A percentile compares a stretch with the other conserved stretches of the same genome.
These are phyloP conservation scores for Jatropha multifida DNA, from an alignment of 441 rosid species.

Conservation along the genomic window DNA sequence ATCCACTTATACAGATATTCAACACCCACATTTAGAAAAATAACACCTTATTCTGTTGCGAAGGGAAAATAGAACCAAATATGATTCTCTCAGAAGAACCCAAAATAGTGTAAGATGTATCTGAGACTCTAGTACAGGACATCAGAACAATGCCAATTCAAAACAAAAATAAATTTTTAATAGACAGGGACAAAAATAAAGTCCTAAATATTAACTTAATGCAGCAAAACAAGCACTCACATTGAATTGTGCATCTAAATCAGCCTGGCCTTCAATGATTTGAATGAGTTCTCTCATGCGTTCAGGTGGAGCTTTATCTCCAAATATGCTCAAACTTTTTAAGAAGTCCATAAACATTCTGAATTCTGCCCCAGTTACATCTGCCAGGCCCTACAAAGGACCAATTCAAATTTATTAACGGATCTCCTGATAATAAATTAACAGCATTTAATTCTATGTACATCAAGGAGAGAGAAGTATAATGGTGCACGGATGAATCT, in stretches of 20 bases:
- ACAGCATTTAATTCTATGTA: background rate
- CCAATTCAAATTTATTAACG: constrained; percentile 24
- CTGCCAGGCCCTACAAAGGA: constrained; percentile 72
- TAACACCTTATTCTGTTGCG: background rate
- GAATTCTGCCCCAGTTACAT: constrained; percentile 95
- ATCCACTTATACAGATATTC: constrained; percentile 1
- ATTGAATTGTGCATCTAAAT: constrained; percentile 81
- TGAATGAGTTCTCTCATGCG: constrained; percentile 90
- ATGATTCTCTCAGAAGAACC: background rate
- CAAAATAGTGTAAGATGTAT: background rate
- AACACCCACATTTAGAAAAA: background rate
- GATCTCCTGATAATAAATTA: background rate
- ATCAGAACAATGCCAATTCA: background rate
- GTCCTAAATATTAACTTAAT: background rate
- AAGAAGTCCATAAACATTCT: constrained; percentile 98
- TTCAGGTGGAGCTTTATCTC: constrained; percentile 89
- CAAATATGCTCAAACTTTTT: constrained; percentile 83
- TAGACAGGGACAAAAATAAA: background rate
- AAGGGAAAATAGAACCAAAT: background rate
- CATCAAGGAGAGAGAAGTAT: background rate
- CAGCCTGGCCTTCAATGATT: constrained; percentile 94
- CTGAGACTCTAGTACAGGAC: background rate
- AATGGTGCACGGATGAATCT: constrained; percentile 11
- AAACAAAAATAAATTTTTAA: background rate
- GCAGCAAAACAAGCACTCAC: constrained; percentile 39